phyloP scores from a whole-genome alignment of 257 asterid species.

The Solanum sitiens region DNA sequence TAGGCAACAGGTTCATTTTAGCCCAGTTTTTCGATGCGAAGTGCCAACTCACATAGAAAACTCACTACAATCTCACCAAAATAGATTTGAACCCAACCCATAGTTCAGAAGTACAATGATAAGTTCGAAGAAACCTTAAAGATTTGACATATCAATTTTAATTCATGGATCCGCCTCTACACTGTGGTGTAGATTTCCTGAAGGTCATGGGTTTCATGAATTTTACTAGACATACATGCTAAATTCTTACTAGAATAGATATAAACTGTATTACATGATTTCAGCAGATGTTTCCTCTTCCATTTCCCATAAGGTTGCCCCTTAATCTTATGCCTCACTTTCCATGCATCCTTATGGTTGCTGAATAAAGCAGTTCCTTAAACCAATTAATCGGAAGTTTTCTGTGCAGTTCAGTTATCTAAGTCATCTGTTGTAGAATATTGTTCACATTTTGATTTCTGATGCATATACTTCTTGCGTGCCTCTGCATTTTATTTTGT shows the following conservation, averaged over 20 bases:
- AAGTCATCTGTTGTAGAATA: neutral
- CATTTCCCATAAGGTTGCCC: neutral
- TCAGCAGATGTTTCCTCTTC: neutral
- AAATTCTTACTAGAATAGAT: neutral
- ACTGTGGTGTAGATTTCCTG: neutral
- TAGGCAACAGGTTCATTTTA: neutral
- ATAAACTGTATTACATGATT: neutral
- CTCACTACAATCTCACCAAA: neutral
- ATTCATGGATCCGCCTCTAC: neutral
- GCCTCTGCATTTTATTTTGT: neutral
- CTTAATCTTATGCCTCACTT: neutral
- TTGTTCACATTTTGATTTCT: neutral
- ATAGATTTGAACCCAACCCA: neutral
- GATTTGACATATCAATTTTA: neutral
- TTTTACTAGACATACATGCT: neutral
- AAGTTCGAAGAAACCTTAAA: neutral
- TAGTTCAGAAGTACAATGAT: neutral
- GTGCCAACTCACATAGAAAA: neutral
- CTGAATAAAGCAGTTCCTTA: neutral
- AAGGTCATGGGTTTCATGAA: neutral
- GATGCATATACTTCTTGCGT: neutral
- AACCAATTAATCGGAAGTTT: neutral
- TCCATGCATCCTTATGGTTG: neutral
- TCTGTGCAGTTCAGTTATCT: neutral
- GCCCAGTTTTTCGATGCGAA: neutral